Evolutionary conservation across 495 filamentous ascomycete genomes (phyloP), one percentile per base, ranked within the genome.

Genomic region (Hapsidospora chrysogenum): DNA sequence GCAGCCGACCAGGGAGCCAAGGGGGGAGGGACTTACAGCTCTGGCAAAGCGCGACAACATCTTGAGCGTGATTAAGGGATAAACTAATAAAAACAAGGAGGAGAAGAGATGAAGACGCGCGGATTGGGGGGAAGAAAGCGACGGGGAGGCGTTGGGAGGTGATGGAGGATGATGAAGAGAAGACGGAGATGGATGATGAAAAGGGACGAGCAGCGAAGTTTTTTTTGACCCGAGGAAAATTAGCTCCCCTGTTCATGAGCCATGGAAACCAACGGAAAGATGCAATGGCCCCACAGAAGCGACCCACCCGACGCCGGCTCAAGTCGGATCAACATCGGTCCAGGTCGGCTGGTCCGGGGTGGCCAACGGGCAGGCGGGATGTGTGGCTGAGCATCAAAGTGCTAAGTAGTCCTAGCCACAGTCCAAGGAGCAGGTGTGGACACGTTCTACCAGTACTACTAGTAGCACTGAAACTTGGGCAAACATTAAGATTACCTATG

Each of bases 11-110:
- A n/a, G n/a, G n/a, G n/a, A n/a, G n/a, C n/a, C n/a, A n/a, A n/a
- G n/a, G n/a, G n/a, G n/a, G n/a, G n/a, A n/a, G n/a, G 43, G 25
- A 46, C 48, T 44, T 76, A 94, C 85, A 60, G 70, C 76, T 53
- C 74, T 63, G 40, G 72, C 61, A 41, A 81, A 56, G 47, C 72
- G 64, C 49, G 72, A 55, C 35, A 80, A 55, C 76, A 81, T 80
- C 37, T 43, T 72, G 62, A 60, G 36, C 38, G 59, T 52, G 60
- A 58, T 55, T 30, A 31, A 30, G 39, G 50, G 44, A n/a, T 50
- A 56, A 40, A 43, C 41, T 26, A 41, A 39, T 41, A 34, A 47
- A 27, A 42, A 52, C 40, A 49, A 46, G 34, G 36, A 28, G 33
- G 26, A 17, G 33, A 36, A 37, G 36, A 35, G 39, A 43, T 40